Evolutionary conservation across 2,329 filamentous ascomycete species (phyloP), one percentile per base, ranked within the genome.

Genomic region (Botrytis deweyae): DNA sequence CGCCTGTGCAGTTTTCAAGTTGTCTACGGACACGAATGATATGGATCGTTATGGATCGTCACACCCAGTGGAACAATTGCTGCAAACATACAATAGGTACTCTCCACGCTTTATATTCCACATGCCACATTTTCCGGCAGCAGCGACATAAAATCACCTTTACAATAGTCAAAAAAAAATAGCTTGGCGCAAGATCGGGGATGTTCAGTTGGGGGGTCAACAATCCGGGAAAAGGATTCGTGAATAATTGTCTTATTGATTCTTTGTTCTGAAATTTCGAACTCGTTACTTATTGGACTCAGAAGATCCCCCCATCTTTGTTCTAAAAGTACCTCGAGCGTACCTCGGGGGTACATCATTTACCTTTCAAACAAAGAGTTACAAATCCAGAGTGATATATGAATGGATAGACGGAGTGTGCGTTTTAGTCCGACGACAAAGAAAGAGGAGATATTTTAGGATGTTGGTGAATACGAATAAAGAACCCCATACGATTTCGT

Each of bases 21-120:
- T 18, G 2, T 58, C 14, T 9, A 29, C n/a, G n/a, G 6, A 1
- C 2, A 29, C 1, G 4, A 1, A 18, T 29, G 14, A 18, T 18
- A 9, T 58, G 9, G 14, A 4, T 58, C 6, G 1, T 9, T 1
- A 6, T 7, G 14, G 40, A 33, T 14, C 8, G 29, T 14, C 25
- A 44, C 29, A 22, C 16, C 62, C 3, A 22, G 25, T 3, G 16
- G 8, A 33, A 0, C 0, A 3, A 12, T 7, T 0, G 18, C 25
- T 20, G 18, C 25, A n/a, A 20, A 18, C n/a, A 12, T 64, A 64
- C 16, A 44, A 33, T 33, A 6, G n/a, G 1, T 9, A 16, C 25
- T 64, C 38, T 33, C 7, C 16, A 42, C 16, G 10, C 3, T n/a
- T 44, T 40, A 22, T 9, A 44, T 22, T 18, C 25, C 25, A 22